phyloP scores from a whole-genome alignment of 345 rosid genomes.

The Linum lewisii region DNA sequence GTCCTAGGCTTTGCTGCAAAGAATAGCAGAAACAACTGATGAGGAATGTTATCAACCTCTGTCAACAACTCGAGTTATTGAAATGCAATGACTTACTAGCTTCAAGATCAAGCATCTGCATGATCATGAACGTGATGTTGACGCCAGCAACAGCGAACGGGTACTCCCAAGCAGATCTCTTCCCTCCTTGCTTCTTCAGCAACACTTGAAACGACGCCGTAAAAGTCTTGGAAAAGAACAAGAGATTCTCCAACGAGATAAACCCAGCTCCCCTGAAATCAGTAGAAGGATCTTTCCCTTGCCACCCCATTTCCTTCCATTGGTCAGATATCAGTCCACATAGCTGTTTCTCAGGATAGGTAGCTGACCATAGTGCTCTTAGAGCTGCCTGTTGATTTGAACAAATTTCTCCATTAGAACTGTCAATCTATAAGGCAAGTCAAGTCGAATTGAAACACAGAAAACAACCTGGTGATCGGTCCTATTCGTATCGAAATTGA shows the following conservation, averaged over 20 bases:
- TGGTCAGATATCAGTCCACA: slow-evolving; percentile 72
- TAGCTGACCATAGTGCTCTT: slow-evolving; percentile 76
- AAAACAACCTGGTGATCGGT: slow-evolving; percentile 63
- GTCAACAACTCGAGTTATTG: too few species aligned
- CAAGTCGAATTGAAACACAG: not conserved
- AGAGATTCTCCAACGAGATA: slow-evolving; percentile 79
- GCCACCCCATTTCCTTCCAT: slow-evolving; percentile 99
- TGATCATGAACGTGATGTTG: slow-evolving; percentile 90
- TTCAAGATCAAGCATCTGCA: slow-evolving; percentile 93
- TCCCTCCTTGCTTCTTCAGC: slow-evolving; percentile 64
- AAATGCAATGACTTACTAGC: too few species aligned
- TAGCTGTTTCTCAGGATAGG: slow-evolving; percentile 65
- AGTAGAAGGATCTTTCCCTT: slow-evolving; percentile 92
- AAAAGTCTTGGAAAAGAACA: slow-evolving; percentile 88
- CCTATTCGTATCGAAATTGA: slow-evolving; percentile 58
- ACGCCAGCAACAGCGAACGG: slow-evolving; percentile 98
- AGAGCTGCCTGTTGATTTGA: slow-evolving; percentile 51
- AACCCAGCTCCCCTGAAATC: slow-evolving; percentile 98
- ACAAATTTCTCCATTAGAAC: too few species aligned
- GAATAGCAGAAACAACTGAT: slow-evolving; percentile 11
- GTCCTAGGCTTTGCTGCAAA: slow-evolving; percentile 71
- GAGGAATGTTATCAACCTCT: slow-evolving; percentile 4
- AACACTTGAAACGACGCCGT: slow-evolving; percentile 62
- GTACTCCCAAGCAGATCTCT: slow-evolving; percentile 86
- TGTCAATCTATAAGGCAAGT: not conserved